Evolutionary conservation across 495 filamentous ascomycete species (phyloP), one percentile per base, ranked within the genome.

Genomic region (Darksidea phi): DNA sequence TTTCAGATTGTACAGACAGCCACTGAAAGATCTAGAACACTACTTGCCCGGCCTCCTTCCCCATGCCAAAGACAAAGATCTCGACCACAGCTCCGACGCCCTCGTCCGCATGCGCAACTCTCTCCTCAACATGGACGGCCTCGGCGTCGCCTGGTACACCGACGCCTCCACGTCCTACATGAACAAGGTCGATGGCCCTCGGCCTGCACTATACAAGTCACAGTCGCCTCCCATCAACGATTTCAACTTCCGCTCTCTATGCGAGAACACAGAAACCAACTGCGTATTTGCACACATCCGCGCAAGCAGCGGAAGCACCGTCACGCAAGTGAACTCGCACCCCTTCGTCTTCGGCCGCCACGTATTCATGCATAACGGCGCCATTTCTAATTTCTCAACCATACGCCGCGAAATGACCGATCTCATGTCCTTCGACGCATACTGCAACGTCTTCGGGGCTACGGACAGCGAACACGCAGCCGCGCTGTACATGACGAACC

Each of bases 381-480:
- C 68, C 17, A 69, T 81, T n/a, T 68, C 73, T 12, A 58, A 72
- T 52, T 82, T 80, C 59, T 45, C 67, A 7, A 57, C 57, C 2
- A 77, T 82, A 54, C 69, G 73, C 24, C 72, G 76, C 12, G 70
- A 72, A 15, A 61, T 81, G 51, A 72, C 67, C 21, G 62, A 71
- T 26, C 54, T 72, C 6, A 70, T 82, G 64, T 66, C 64, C 37
- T 70, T 72, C 21, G 79, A 79, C 28, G 67, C 72, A 10, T 81
- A 74, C 52, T 71, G 68, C 47, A 75, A 78, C 54, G 71, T 81
- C 41, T 46, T 68, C n/a, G 78, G 79, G 3, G 71, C 70, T 6
- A 82, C 79, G 0, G 79, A 82, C 56, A 74, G 73, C 5, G 79
- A 82, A 53, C 77, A 81, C 54, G 58, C 76, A 13, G 79, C 79